Conservation (phyloP, 139 green algal species). For the Micractinium sp. region DNA sequence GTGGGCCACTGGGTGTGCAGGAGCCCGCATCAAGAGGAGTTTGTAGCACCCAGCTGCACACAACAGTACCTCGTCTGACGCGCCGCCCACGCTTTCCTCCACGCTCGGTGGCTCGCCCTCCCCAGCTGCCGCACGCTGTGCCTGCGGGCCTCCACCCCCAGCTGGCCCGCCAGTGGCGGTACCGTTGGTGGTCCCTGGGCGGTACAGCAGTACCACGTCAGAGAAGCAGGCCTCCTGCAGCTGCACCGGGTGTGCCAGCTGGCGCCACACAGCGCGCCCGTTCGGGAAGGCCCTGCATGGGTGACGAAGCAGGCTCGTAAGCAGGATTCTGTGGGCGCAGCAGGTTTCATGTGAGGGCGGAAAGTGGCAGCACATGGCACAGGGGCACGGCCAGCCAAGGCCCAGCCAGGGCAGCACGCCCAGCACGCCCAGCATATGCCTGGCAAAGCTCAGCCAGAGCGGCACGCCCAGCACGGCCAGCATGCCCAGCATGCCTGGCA, state of each 20-base stretch:
- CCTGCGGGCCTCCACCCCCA: neutral
- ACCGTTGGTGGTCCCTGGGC: neutral
- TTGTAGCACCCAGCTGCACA: neutral
- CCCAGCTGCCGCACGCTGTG: neutral
- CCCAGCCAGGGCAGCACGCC: no score
- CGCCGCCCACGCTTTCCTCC: neutral
- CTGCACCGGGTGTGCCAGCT: constrained; percentile 51
- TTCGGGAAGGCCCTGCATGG: constrained; percentile 49
- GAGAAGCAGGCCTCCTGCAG: constrained; percentile 77
- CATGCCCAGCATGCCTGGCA: neutral
- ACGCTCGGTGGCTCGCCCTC: neutral
- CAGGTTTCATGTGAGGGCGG: no score
- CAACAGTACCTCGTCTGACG: neutral
- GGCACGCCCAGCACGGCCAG: no score
- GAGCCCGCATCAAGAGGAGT: neutral
- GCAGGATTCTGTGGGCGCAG: no score
- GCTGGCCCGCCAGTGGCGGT: neutral
- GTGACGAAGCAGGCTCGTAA: no score
- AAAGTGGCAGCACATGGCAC: no score
- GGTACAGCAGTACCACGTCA: constrained; percentile 76
- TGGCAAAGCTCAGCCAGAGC: no score
- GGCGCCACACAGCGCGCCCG: constrained; percentile 51
- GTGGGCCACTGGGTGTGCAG: neutral
- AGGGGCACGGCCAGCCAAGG: no score
- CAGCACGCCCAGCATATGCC: no score